Evolutionary conservation across 441 rosid genomes (phyloP), one percentile per base, ranked within the genome.

Genomic region (Erodium texanum): DNA sequence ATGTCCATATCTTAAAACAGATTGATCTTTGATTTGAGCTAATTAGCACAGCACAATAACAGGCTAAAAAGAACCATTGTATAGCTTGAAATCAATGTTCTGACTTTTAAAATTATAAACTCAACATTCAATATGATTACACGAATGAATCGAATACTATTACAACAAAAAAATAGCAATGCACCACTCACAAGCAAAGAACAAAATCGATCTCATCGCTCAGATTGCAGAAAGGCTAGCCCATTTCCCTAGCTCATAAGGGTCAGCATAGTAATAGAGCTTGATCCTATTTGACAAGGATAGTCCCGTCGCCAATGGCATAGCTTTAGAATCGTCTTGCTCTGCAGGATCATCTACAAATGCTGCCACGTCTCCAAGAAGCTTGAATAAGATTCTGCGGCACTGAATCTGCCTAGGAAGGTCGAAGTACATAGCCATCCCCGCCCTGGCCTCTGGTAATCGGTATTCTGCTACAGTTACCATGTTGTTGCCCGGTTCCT

Each of bases 181-280:
- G 52, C 66, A 65, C 11, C 38, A 64, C 65, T 66, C 27, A 65
- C 73, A 73, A 66, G 54, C 67, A 36, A 6, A 36, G 71, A 71
- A 24, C 18, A 61, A n/a, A 15, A 22, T 19, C 29, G 7, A 38
- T 27, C 1, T 64, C 11, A 43, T 20, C 7, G 11, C 62, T 88
- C 82, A 94, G 62, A 80, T 81, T 48, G 79, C 77, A 0, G 97
- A 86, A 65, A 92, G 93, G 67, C 86, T 88, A 63, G 91, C 94
- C 99, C 99, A 94, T 80, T 87, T 94, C 66, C 97, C 99, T 15
- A 88, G 84, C 64, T 94, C 98, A 24, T 82, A 81, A 24, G 96
- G 93, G 82, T 94, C 92, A 1, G 86, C 89, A 62, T 80, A 84
- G 79, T 94, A 84, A 74, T 86, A 88, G 24, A 88, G 75, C 84